Conservation (phyloP, 768 basidiomycete species). For the Gautieria morchelliformis region DNA sequence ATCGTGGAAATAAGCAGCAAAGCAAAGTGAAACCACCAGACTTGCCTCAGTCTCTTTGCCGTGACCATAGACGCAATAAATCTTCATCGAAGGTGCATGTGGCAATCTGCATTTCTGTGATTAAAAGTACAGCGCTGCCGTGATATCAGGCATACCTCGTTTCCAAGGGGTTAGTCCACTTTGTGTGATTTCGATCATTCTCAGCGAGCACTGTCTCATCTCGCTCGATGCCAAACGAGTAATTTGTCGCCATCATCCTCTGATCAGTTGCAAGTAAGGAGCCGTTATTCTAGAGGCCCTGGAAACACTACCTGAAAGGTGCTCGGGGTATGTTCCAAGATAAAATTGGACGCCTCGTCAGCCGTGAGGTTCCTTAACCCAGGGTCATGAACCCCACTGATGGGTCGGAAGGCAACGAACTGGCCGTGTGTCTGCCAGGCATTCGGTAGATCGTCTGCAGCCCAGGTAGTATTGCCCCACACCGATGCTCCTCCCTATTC, state of each 20-base stretch:
- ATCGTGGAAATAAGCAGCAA: slow-evolving; percentile 6
- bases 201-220: slow-evolving; percentile 50
- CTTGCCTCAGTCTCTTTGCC: slow-evolving; percentile 90
- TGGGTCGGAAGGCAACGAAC: slow-evolving; percentile 66
- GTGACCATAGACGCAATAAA: slow-evolving; percentile 89
- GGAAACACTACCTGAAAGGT: slow-evolving; percentile 55
- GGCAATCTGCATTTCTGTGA: slow-evolving; percentile 51
- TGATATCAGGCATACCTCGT: slow-evolving; percentile 36
- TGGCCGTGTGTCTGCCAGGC: slow-evolving; percentile 63
- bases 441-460: slow-evolving; percentile 66
- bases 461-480: slow-evolving; percentile 70
- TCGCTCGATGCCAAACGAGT: slow-evolving; percentile 81
- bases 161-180: slow-evolving; percentile 92
- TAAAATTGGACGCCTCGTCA: slow-evolving; percentile 65
- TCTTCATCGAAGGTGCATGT: slow-evolving; percentile 82
- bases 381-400: slow-evolving; percentile 14
- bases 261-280: slow-evolving; percentile 18
- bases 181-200: slow-evolving; percentile 66
- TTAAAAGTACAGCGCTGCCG: background rate
- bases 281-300: background rate
- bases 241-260: slow-evolving; percentile 80
- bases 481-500: slow-evolving; percentile 67
- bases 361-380: slow-evolving; percentile 61
- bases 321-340: slow-evolving; percentile 69
- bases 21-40: slow-evolving; percentile 3